phyloP scores from a whole-genome alignment of 2,329 filamentous ascomycete species.

The Clonostachys rhizophaga region DNA sequence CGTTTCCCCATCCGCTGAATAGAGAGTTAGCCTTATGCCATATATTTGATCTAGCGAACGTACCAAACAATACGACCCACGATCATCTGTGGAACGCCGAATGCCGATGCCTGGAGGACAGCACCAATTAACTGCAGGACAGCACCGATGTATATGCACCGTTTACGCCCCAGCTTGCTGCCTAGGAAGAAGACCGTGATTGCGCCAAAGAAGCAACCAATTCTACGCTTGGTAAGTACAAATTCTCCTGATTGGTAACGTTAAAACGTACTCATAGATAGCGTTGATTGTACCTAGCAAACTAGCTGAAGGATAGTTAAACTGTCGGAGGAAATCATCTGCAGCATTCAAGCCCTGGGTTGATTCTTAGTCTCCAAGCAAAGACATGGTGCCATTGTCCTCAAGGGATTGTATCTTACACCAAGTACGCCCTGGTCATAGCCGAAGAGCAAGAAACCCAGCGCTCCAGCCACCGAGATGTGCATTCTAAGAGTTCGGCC shows the following conservation, averaged over 20 bases:
- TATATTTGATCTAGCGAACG: conserved; percentile 8
- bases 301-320: not conserved
- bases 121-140: not conserved
- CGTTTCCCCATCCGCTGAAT: conserved; percentile 60
- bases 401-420: not conserved
- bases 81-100: conserved; percentile 3
- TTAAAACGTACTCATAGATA: conserved; percentile 1
- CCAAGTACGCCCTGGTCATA: conserved; percentile 4
- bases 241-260: not conserved
- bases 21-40: no score
- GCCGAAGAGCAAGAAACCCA: conserved; percentile 1
- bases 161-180: not conserved
- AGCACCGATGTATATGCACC: not conserved
- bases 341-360: not conserved
- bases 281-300: not conserved
- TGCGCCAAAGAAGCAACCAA: not conserved
- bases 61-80: conserved; percentile 30
- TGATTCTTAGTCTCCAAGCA: no score
- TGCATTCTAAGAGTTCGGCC: not conserved
- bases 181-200: not conserved
- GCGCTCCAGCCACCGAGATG: conserved; percentile 1
- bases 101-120: conserved; percentile 1
- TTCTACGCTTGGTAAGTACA: not conserved
- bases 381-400: no score
- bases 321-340: not conserved